Evolutionary conservation across 2,329 filamentous ascomycete genomes (phyloP).

Genomic region (Microcera coccophila): DNA sequence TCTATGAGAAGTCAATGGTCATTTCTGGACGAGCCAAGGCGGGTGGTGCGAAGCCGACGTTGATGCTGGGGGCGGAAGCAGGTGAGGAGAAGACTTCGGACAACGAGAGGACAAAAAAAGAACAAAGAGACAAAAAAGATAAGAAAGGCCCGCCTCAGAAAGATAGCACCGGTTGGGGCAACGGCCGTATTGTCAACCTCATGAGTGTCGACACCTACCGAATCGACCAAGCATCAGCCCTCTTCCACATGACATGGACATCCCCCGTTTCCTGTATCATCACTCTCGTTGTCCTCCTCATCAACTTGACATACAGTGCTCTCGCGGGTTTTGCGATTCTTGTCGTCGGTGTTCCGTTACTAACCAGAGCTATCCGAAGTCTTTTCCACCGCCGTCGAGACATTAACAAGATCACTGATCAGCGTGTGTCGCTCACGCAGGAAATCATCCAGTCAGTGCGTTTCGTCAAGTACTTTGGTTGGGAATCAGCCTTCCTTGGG

Average conservation of each 20-base stretch:
- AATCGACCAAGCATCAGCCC: constrained; percentile 78
- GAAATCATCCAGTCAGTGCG: constrained; percentile 87
- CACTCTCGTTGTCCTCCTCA: constrained; percentile 72
- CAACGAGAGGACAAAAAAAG: constrained; percentile 33
- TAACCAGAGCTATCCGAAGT: constrained; percentile 72
- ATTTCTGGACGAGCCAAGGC: constrained; percentile 85
- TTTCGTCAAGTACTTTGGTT: constrained; percentile 96
- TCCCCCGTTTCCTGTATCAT: constrained; percentile 74
- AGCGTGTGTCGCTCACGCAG: constrained; percentile 84
- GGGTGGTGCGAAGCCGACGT: constrained; percentile 53
- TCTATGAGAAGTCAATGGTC: constrained; percentile 90
- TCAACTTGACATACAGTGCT: constrained; percentile 88
- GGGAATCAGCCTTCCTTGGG: constrained; percentile 82
- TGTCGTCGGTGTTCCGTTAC: constrained; percentile 69
- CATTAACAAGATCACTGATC: constrained; percentile 94
- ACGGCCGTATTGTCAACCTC: constrained; percentile 84
- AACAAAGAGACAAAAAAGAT: constrained; percentile 36
- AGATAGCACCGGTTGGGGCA: constrained; percentile 82
- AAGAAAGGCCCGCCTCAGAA: constrained; percentile 37
- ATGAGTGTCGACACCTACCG: constrained; percentile 97
- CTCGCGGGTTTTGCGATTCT: constrained; percentile 83
- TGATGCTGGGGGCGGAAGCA: constrained; percentile 38
- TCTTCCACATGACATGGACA: constrained; percentile 92
- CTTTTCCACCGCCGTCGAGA: constrained; percentile 69
- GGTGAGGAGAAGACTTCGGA: constrained; percentile 44